Conservation (phyloP, 805 yeast species). For the Groenewaldozyma tartarivorans region DNA sequence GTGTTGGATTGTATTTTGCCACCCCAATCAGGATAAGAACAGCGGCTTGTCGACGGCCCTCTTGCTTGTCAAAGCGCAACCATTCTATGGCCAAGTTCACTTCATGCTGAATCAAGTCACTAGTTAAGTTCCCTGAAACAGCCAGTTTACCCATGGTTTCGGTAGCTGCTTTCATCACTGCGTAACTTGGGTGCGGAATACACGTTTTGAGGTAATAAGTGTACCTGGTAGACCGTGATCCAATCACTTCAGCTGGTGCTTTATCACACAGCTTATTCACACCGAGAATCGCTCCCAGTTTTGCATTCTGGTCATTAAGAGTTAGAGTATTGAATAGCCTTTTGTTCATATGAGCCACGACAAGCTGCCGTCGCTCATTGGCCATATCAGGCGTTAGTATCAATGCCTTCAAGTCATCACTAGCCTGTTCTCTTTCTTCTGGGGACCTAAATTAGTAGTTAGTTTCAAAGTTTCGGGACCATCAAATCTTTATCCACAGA, state of each 20-base stretch:
- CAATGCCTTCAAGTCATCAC: slow-evolving; percentile 60
- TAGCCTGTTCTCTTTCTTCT: slow-evolving; percentile 37
- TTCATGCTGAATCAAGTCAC: slow-evolving; percentile 88
- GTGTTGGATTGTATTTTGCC: slow-evolving; percentile 79
- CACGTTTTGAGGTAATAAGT: slow-evolving; percentile 80
- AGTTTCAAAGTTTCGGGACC: too few species aligned
- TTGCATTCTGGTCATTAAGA: slow-evolving; percentile 58
- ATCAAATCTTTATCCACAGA: too few species aligned
- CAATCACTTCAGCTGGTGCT: slow-evolving; percentile 72
- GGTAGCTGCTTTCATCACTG: slow-evolving; percentile 81
- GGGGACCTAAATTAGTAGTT: slow-evolving; percentile 11
- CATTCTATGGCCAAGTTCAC: slow-evolving; percentile 85
- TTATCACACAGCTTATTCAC: slow-evolving; percentile 80
- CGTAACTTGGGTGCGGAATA: slow-evolving; percentile 72
- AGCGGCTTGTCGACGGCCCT: slow-evolving; percentile 80
- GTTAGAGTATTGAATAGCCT: slow-evolving; percentile 78
- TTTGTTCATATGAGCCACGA: slow-evolving; percentile 55
- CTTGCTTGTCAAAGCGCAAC: slow-evolving; percentile 82
- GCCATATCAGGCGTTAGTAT: slow-evolving; percentile 74
- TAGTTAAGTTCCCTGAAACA: slow-evolving; percentile 76
- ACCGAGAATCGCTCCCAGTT: slow-evolving; percentile 86
- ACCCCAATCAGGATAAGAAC: slow-evolving; percentile 71
- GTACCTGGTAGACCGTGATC: slow-evolving; percentile 80
- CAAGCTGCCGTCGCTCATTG: background rate
- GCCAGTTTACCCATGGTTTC: slow-evolving; percentile 82